Conservation (phyloP, 2,329 filamentous ascomycete species). For the Microcera coccophila region DNA sequence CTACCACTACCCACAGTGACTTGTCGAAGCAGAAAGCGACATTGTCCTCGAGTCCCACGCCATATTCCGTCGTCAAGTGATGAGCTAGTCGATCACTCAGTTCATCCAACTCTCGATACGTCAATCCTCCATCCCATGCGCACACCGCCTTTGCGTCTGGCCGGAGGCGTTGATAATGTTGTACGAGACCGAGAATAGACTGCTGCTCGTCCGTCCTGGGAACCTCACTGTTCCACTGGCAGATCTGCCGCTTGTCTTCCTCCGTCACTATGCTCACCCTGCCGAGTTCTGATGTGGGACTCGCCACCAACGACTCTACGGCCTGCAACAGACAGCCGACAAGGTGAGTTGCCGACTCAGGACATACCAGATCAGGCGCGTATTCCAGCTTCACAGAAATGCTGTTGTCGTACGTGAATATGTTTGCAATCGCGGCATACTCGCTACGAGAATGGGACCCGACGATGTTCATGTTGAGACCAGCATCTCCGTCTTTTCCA, state of each 20-base stretch:
- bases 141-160: slow-evolving; percentile 36
- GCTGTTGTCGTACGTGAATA: no score
- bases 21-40: slow-evolving; percentile 37
- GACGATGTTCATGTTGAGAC: neutral
- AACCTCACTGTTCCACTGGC: neutral
- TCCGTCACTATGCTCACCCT: no score
- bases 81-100: slow-evolving; percentile 28
- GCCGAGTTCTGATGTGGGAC: no score
- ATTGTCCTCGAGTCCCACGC: slow-evolving; percentile 22
- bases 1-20: slow-evolving; percentile 33
- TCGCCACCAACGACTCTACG: no score
- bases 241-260: no score
- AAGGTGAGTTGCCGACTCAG: no score
- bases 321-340: no score
- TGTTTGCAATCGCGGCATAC: no score
- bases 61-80: slow-evolving; percentile 34
- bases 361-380: no score
- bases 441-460: no score
- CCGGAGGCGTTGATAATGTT: slow-evolving; percentile 22
- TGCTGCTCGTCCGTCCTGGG: neutral
- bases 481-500: neutral
- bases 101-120: slow-evolving; percentile 37
- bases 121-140: slow-evolving; percentile 43
- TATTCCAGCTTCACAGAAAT: no score
- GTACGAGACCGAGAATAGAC: slow-evolving; percentile 1